Evolutionary conservation across 148 eudicot species (phyloP).

Genomic region (Rheum nobile): DNA sequence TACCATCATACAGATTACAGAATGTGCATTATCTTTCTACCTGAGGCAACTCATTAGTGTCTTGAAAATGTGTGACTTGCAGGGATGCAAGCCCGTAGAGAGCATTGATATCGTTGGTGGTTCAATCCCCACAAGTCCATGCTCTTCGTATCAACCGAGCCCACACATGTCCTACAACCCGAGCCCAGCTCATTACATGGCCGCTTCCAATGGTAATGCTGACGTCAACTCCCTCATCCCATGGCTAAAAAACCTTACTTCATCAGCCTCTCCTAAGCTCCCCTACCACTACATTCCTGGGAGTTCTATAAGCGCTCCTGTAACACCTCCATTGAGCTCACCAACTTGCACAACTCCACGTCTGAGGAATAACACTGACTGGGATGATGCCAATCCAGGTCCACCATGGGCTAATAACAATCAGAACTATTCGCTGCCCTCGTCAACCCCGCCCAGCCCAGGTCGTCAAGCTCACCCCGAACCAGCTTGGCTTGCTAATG

Average conservation of each 20-base stretch:
- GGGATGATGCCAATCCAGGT: conserved; percentile 41
- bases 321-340: conserved; percentile 87
- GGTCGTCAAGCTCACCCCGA: conserved; percentile 53
- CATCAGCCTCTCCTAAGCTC: conserved; percentile 49
- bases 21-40: neutral
- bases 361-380: conserved; percentile 29
- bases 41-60: neutral
- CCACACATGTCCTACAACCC: conserved; percentile 85
- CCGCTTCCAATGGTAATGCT: conserved; percentile 24
- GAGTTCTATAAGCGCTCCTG: conserved; percentile 94
- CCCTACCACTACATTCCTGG: conserved; percentile 62
- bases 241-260: conserved; percentile 90
- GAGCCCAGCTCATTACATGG: conserved; percentile 46
- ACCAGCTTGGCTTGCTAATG: conserved; percentile 69
- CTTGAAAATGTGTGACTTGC: conserved; percentile 4
- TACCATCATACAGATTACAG: neutral
- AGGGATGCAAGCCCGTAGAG: conserved; percentile 85
- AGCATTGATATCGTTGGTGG: conserved; percentile 52
- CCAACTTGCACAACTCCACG: conserved; percentile 80
- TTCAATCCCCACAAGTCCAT: conserved; percentile 71
- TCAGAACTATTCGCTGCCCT: conserved; percentile 46
- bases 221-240: conserved; percentile 91
- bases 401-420: conserved; percentile 45
- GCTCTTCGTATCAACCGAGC: conserved; percentile 80
- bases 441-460: conserved; percentile 79